Percentiles rank a stretch among this genome's conserved stretches.
These are phyloP conservation scores for Fimicolochytrium jonesii DNA, from an alignment of 192 early-diverging fungal species.

Conservation along the genomic window DNA sequence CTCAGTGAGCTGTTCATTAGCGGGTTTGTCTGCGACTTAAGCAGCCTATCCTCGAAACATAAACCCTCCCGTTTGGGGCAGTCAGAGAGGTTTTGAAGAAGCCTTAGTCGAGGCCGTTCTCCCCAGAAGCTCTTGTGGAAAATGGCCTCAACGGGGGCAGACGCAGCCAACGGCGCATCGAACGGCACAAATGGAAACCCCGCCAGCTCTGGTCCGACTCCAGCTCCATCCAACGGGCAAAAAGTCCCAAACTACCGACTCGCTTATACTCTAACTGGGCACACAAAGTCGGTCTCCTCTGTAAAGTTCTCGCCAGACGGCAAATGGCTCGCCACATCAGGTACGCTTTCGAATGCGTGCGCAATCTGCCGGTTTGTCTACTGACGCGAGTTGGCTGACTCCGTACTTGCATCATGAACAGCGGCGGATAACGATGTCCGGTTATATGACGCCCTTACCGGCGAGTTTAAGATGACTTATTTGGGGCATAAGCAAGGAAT, in stretches of 20 bases:
- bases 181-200: too few species aligned
- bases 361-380: not conserved
- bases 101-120: too few species aligned
- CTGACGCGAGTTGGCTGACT: not conserved
- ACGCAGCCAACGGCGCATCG: too few species aligned
- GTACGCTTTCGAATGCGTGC: slow-evolving; percentile 45
- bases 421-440: slow-evolving; percentile 94
- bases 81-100: too few species aligned
- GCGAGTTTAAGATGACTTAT: slow-evolving; percentile 78
- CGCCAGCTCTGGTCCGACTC: too few species aligned
- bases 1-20: too few species aligned
- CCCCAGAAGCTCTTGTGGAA: too few species aligned
- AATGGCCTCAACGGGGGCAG: too few species aligned
- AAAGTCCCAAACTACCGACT: slow-evolving; percentile 74
- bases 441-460: slow-evolving; percentile 86
- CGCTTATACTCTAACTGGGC: slow-evolving; percentile 85
- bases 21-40: too few species aligned
- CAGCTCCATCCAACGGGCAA: not conserved
- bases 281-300: slow-evolving; percentile 89
- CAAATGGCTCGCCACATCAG: slow-evolving; percentile 87
- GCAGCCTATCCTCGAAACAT: too few species aligned
- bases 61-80: too few species aligned
- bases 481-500: slow-evolving; percentile 90
- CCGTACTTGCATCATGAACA: slow-evolving; percentile 30
- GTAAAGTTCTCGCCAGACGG: slow-evolving; percentile 99